A percentile compares a stretch with the other conserved stretches of the same genome.
These are phyloP conservation scores for Phytopythium vexans DNA, from an alignment of 352 stramenopile genomes.

Conservation along the genomic window DNA sequence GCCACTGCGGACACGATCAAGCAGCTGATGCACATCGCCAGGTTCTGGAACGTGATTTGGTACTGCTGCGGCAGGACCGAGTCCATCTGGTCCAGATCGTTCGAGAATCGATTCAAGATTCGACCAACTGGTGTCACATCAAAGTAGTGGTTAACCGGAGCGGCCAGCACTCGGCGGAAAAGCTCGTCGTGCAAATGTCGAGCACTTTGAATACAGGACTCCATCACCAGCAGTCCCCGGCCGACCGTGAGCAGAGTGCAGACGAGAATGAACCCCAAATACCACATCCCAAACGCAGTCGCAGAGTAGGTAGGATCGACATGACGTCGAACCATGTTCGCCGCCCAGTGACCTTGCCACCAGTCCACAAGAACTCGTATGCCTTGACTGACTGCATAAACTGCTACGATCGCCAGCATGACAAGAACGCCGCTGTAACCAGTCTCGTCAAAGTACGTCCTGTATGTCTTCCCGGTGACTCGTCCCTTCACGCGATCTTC, in stretches of 20 bases:
- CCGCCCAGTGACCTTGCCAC: conserved; percentile 14
- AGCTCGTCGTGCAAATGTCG: conserved; percentile 10
- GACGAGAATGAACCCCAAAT: conserved; percentile 11
- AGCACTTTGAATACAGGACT: conserved; percentile 8
- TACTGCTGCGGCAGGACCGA: conserved; percentile 34
- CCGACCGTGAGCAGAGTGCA: conserved; percentile 3
- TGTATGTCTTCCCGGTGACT: conserved; percentile 26
- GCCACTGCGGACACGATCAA: conserved; percentile 34
- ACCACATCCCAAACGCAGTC: conserved; percentile 15
- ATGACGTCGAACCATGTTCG: conserved; percentile 8
- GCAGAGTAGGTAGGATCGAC: conserved; percentile 21
- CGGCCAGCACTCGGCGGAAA: conserved; percentile 20
- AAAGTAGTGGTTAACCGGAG: conserved; percentile 29
- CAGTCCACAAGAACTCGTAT: conserved; percentile 8
- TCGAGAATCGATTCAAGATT: conserved; percentile 51
- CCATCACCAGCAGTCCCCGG: conserved; percentile 4
- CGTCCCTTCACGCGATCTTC: conserved; percentile 25
- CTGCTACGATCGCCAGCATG: conserved; percentile 13
- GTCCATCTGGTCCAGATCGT: conserved; percentile 49
- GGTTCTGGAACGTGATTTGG: conserved; percentile 20
- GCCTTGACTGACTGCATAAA: conserved; percentile 9
- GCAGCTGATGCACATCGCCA: conserved; percentile 20
- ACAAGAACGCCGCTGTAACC: conserved; percentile 22
- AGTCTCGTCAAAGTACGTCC: conserved; percentile 31
- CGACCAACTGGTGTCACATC: conserved; percentile 45